phyloP scores from a whole-genome alignment of 1,284 basidiomycete species.

The Chondrostereum purpureum region DNA sequence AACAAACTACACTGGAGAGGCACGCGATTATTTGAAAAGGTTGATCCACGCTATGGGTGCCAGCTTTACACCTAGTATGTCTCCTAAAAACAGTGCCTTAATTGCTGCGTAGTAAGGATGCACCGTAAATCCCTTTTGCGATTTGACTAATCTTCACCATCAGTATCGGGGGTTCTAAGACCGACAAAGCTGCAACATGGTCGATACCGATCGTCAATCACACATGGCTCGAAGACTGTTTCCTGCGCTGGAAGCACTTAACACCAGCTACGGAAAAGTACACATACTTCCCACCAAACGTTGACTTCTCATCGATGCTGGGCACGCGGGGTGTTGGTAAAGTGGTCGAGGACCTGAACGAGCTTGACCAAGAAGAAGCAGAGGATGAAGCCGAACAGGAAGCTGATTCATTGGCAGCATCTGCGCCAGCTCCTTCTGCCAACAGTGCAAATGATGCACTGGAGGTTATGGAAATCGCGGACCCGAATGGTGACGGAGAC shows the following conservation, averaged over 20 bases:
- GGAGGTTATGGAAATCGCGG: constrained; percentile 19
- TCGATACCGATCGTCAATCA: constrained; percentile 84
- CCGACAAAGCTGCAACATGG: constrained; percentile 70
- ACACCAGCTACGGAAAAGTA: constrained; percentile 59
- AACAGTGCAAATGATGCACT: constrained; percentile 21
- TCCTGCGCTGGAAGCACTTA: constrained; percentile 67
- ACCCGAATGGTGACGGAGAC: constrained; percentile 13
- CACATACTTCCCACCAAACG: constrained; percentile 55
- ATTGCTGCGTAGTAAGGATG: constrained; percentile 72
- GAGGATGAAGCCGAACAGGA: constrained; percentile 17
- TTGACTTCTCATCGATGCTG: constrained; percentile 60
- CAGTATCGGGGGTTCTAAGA: constrained; percentile 68
- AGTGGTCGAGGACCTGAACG: constrained; percentile 22
- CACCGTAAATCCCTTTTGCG: not conserved
- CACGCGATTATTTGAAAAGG: constrained; percentile 81
- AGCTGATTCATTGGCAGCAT: too few relatives aligned
- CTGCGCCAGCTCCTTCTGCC: constrained; percentile 17
- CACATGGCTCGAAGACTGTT: constrained; percentile 85
- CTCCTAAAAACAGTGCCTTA: constrained; percentile 66
- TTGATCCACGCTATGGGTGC: constrained; percentile 75
- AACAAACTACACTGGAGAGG: constrained; percentile 82
- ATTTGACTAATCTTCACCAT: not conserved
- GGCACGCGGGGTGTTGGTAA: constrained; percentile 44
- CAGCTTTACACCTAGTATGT: constrained; percentile 76
- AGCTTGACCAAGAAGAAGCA: constrained; percentile 21